Evolutionary conservation across 2,329 filamentous ascomycete species (phyloP).

Genomic region (Nannizziopsis arthrosporioides): DNA sequence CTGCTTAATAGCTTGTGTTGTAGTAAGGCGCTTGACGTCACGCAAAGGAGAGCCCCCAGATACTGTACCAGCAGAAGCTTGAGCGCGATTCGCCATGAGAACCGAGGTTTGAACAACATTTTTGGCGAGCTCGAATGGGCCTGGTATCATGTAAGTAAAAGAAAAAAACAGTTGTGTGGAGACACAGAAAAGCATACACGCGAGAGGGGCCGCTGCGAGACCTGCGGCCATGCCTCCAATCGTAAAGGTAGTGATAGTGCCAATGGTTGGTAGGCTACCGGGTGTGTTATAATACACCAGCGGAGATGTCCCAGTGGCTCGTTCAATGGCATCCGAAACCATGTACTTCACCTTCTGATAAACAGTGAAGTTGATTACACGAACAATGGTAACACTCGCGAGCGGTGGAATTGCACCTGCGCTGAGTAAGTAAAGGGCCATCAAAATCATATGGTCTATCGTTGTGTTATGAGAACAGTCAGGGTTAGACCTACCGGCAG

Average conservation of each 20-base stretch:
- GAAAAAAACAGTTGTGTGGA: not conserved
- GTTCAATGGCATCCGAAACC: slow-evolving; percentile 30
- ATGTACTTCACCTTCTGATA: slow-evolving; percentile 35
- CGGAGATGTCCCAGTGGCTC: slow-evolving; percentile 32
- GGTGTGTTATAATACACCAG: slow-evolving; percentile 32
- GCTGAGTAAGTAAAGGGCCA: slow-evolving; percentile 2
- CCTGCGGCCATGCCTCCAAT: slow-evolving; percentile 34
- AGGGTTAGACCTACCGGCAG: slow-evolving; percentile 29
- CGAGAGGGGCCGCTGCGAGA: slow-evolving; percentile 31
- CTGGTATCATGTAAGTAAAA: slow-evolving; percentile 19
- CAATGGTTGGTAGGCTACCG: slow-evolving; percentile 32
- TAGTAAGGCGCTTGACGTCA: slow-evolving; percentile 31
- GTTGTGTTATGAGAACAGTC: not conserved
- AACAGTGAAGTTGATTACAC: slow-evolving; percentile 37
- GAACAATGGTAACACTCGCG: slow-evolving; percentile 35
- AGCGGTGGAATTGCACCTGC: slow-evolving; percentile 36
- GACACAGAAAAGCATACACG: slow-evolving; percentile 28
- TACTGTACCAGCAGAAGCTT: slow-evolving; percentile 24
- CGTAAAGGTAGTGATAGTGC: slow-evolving; percentile 34
- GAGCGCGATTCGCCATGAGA: slow-evolving; percentile 33
- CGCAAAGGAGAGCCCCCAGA: slow-evolving; percentile 26
- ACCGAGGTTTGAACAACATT: slow-evolving; percentile 41
- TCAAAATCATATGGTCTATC: not conserved
- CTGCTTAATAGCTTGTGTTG: slow-evolving; percentile 32
- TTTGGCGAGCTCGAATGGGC: slow-evolving; percentile 39